Base-by-base conservation (phyloP, 768 basidiomycete genomes). In the Kwoniella dejecticola region DNA sequence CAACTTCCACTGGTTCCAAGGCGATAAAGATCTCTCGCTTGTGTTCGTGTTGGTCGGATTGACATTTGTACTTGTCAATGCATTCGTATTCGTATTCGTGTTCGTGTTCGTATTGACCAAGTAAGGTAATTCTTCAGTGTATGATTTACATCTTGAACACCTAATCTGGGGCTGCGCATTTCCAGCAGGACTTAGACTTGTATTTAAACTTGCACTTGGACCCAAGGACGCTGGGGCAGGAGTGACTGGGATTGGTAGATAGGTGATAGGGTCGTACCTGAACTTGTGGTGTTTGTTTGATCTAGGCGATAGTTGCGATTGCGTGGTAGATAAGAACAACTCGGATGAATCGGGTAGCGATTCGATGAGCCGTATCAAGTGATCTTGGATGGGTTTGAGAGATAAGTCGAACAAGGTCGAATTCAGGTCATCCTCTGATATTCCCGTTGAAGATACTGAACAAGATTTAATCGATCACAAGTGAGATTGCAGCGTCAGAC, bases 231-330 rank as follows among this genome's bases (percentile, higher is more conserved):
- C n/a, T n/a, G n/a, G n/a, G n/a, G n/a, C n/a, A n/a, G n/a, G n/a
- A n/a, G n/a, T n/a, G n/a, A n/a, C n/a, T n/a, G 53, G 17, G 4
- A 69, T 26, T 2, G 63, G 60, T 23, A 46, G 30, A 48, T 60
- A 69, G 13, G 66, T 65, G 36, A 72, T 66, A 3, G 45, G 52
- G 49, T 68, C 70, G 50, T 62, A 62, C 13, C 19, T 46, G 4
- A 15, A 13, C 17, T 21, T 24, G 17, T 38, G 36, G 45, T n/a
- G n/a, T n/a, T n/a, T n/a, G n/a, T 21, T n/a, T 24, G 29, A 31
- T 21, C 33, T 19, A 44, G 31, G 19, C 12, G 27, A 45, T 21
- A 46, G 21, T 4, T 12, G 24, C 38, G 12, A 41, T 17, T 50
- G 44, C 29, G 21, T 12, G 44, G 19, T 31, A 5, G 67, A 59